Base-by-base conservation (phyloP, 495 filamentous ascomycete species). In the Clohesyomyces aquaticus region DNA sequence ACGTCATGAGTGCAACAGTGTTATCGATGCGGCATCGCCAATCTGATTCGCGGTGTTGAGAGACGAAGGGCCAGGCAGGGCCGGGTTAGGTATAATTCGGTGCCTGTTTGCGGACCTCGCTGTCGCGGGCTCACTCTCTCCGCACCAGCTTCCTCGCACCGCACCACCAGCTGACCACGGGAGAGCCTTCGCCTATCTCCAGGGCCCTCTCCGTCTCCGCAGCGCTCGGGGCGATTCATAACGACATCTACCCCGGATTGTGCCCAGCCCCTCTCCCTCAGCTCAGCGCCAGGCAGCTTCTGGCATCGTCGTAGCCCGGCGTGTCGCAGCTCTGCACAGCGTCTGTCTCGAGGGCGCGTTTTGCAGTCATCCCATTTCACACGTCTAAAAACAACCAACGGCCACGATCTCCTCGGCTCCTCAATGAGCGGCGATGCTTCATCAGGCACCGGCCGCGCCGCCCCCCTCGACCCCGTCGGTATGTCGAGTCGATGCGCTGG, bases 401-500 rank as follows among this genome's bases (percentile, higher is more conserved):
- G 25, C 42, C 55, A 61, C 32, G 32, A 6, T 38, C 14, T 38
- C 28, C 38, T 42, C 10, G 25, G 43, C 41, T 35, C 43, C 41
- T 21, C 50, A 38, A 35, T 59, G 56, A 51, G 18, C 53, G 26
- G 47, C 59, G 49, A 54, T 45, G 32, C 65, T 55, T 56, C 56
- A 47, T 58, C 66, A 69, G 66, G 66, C 66, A 69, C 61, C 66
- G 42, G 51, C 61, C 50, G 61, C 42, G 55, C 46, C 32, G 60
- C 27, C 53, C 55, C 55, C 65, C 47, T 42, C 46, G 48, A 59
- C 60, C 21, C 54, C 19, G 11, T 28, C 66, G 61, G 61, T 65
- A 65, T 26, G 65, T 65, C 43, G 32, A 51, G 41, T 55, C 51
- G 62, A 69, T 69, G 67, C 67, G 67, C 58, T 69, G 67, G 67